Base-by-base conservation (phyloP, 148 eudicot genomes). In the Silene uniflora region DNA sequence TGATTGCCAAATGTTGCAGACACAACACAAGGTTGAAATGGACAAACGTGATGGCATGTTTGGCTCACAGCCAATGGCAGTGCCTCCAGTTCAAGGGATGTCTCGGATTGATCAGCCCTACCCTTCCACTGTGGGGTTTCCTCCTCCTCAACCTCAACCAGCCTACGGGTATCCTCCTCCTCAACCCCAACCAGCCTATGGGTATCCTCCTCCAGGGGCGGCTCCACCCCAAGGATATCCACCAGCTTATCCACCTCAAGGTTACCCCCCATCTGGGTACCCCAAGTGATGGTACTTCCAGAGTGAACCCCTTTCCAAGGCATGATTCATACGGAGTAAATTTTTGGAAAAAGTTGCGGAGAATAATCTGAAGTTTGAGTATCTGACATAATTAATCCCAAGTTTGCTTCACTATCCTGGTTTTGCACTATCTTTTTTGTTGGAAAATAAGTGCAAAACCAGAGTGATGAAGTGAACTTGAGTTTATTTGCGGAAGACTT, bases 1-100 rank as follows among this genome's bases (percentile, higher is more conserved):
- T n/a, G 6, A 18, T 47, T 49, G n/a, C 54, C 59, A 46, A 54
- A 21, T 68, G 1, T 72, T 86, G 83, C 85, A 95, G 97, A 95
- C 99, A 72, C 99, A 95, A 77, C 98, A 93, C 90, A 93, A 91
- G 82, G 72, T 91, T 44, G 98, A 93, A 81, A 84, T 95, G 97
- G 99, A 95, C 91, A 95, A 95, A 82, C 89, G 99, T 27, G 99
- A 95, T 64, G 99, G 99, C 47, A 83, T 74, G 84, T 91, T 92
- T 80, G 99, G 90, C 17, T 85, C 89, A 52, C 89, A 83, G 73
- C 86, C 88, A 17, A 93, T 93, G 98, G 83, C 86, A 27, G 93
- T 93, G 22, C 98, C 98, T 22, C 86, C 86, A 22, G 84, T 76
- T 52, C 98, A 90, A 82, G 88, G 87, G 61, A 93, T 89, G 98